Evolutionary conservation across 108 stramenopile genomes (phyloP).

Genomic region (Epipyxis sp.): DNA sequence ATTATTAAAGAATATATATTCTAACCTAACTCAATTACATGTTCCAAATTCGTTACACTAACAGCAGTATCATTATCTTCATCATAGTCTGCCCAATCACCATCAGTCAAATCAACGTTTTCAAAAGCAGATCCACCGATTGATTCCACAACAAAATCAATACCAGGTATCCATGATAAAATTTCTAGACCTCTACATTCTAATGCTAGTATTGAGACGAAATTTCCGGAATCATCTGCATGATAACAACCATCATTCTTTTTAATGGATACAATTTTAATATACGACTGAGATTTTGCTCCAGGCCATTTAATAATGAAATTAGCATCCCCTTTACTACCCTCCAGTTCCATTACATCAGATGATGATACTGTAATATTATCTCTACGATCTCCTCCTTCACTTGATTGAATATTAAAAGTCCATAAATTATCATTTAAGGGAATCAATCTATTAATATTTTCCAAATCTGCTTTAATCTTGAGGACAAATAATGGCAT

Average conservation of each 20-base stretch:
- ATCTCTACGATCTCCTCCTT: slow-evolving; percentile 18
- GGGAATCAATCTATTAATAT: not conserved
- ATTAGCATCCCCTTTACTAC: slow-evolving; percentile 17
- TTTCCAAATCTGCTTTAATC: slow-evolving; percentile 22
- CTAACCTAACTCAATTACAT: no score
- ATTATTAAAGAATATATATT: no score
- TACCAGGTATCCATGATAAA: not conserved
- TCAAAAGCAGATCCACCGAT: slow-evolving; percentile 1
- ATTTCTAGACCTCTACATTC: slow-evolving; percentile 17
- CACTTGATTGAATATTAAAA: slow-evolving; percentile 8
- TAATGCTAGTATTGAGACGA: slow-evolving; percentile 20
- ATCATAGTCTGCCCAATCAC: slow-evolving; percentile 33
- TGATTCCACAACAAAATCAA: slow-evolving; percentile 11
- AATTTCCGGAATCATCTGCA: not conserved
- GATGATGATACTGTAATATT: slow-evolving; percentile 1
- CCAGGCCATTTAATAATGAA: slow-evolving; percentile 29
- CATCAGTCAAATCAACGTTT: slow-evolving; percentile 16
- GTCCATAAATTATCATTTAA: slow-evolving; percentile 7
- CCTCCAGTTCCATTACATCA: slow-evolving; percentile 7
- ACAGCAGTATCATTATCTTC: slow-evolving; percentile 20
- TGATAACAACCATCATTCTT: not conserved
- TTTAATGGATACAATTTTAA: slow-evolving; percentile 2
- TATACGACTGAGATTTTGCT: not conserved
- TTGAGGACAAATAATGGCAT: slow-evolving; percentile 18
- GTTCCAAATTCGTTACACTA: not conserved